Evolutionary conservation across 2,329 filamentous ascomycete species (phyloP), one percentile per base, ranked within the genome.

Genomic region (Botrytis deweyae): DNA sequence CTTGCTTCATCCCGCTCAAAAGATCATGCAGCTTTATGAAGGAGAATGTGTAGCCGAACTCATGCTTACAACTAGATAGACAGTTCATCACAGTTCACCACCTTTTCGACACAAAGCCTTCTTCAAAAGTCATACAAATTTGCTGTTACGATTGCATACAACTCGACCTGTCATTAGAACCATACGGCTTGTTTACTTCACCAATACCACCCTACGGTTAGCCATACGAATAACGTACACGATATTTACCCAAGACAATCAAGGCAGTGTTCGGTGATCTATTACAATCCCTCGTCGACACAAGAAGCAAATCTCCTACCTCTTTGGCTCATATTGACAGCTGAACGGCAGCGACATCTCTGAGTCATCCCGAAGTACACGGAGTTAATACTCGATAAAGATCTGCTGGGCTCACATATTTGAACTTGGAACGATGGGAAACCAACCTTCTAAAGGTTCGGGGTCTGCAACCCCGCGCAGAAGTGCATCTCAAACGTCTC

Each of bases 361-460:
- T 44, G 40, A 55, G 44, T 58, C 72, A 62, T 44, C 22, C 33
- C 12, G 59, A 58, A 29, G 10, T 44, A 58, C 44, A 52, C 58
- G n/a, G 29, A 40, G 20, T 70, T 40, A 42, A 64, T 29, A 33
- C 18, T 25, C 72, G 16, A 63, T 20, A 44, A 29, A 25, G 25
- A 59, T 40, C 46, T 46, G 46, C 25, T 25, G 42, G 44, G 29
- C 22, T n/a, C 70, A 22, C 25, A 59, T n/a, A 68, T 59, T 42
- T 22, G 22, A 36, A 61, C 8, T 18, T 44, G 29, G 29, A 73
- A 78, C 73, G 40, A 95, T 95, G 92, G 92, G 92, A 81, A 94
- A 94, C 83, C 89, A 93, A 83, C 87, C 87, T 79, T 94, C 92
- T 79, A 82, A 81, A 74, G 77, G 78, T 76, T 78, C 79, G 59